Base-by-base conservation (phyloP, 2,329 filamentous ascomycete species). In the Cryphonectria naterciae region DNA sequence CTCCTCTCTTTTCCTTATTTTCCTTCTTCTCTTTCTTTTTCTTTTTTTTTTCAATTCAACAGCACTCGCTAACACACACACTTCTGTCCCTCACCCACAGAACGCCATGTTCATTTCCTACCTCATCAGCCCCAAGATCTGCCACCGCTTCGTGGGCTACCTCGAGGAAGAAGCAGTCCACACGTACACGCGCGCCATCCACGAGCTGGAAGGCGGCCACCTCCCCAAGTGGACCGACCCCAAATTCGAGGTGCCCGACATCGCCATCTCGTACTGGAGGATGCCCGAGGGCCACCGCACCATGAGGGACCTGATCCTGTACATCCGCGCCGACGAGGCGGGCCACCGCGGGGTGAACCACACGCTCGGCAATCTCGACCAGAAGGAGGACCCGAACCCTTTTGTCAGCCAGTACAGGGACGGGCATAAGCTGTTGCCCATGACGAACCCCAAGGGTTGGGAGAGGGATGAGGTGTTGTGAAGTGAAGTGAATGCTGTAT, bases 81-180 rank as follows among this genome's bases (percentile, higher is more conserved):
- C 28, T 32, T 3, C 3, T 32, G 1, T 25, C 4, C 7, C 49
- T 25, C 32, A 4, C 19, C 3, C 11, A 25, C 41, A 67, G 65
- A 99, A 99, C 82, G 88, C 90, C 74, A 89, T 98, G 79, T 98
- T 99, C 86, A 72, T 97, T 73, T 87, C 92, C 63, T 98, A 98
- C 82, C 89, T 99, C 46, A 78, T 97, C 72, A 94, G 92, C 1
- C 95, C 96, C 8, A 90, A 91, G 73, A 95, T 93, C 74, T 95
- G 93, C 77, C 96, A 99, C 81, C 92, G 96, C 25, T 98, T 99
- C 80, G 95, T 98, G 68, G 96, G 95, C 1, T 98, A 98, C 77
- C 89, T 99, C 17, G 96, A 99, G 81, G 96, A 99, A 80, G 96
- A 99, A 81, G 96, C 96, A 11, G 95, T 98, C 1, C 88, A 97